phyloP scores from a whole-genome alignment of 1,284 basidiomycete species.

The Marasmius fiardii region DNA sequence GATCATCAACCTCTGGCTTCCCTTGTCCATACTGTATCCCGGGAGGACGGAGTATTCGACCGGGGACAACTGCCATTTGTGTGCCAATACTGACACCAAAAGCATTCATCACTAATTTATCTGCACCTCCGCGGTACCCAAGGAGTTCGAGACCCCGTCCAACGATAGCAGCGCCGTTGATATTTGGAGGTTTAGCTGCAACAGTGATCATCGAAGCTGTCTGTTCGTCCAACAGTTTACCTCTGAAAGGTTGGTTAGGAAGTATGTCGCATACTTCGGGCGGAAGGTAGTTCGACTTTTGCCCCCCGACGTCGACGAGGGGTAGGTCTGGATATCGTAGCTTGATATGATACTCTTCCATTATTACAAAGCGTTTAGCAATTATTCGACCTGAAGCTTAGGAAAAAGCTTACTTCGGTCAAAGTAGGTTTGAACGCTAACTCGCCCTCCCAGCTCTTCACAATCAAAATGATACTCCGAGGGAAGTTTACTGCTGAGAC shows the following conservation, averaged over 20 bases:
- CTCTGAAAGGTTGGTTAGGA: slow-evolving; percentile 65
- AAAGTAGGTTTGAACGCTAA: slow-evolving; percentile 68
- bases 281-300: slow-evolving; percentile 53
- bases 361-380: neutral
- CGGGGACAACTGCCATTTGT: slow-evolving; percentile 73
- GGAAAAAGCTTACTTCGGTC: slow-evolving; percentile 41
- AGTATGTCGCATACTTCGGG: slow-evolving; percentile 71
- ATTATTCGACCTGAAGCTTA: neutral
- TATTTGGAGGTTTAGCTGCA: slow-evolving; percentile 64
- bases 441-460: slow-evolving; percentile 39
- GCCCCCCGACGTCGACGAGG: slow-evolving; percentile 61
- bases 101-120: slow-evolving; percentile 31
- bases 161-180: slow-evolving; percentile 60
- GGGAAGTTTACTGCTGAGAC: slow-evolving; percentile 43
- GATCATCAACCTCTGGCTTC: slow-evolving; percentile 46
- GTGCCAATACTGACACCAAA: slow-evolving; percentile 61
- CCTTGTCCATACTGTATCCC: slow-evolving; percentile 52
- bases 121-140: slow-evolving; percentile 46
- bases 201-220: slow-evolving; percentile 66
- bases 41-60: slow-evolving; percentile 61
- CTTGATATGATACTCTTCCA: slow-evolving; percentile 54
- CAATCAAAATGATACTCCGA: slow-evolving; percentile 52
- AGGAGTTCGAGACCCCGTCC: slow-evolving; percentile 54
- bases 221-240: slow-evolving; percentile 64
- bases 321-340: slow-evolving; percentile 49